phyloP scores from a whole-genome alignment of 208 protist genomes.

The Crithidia expoeki region DNA sequence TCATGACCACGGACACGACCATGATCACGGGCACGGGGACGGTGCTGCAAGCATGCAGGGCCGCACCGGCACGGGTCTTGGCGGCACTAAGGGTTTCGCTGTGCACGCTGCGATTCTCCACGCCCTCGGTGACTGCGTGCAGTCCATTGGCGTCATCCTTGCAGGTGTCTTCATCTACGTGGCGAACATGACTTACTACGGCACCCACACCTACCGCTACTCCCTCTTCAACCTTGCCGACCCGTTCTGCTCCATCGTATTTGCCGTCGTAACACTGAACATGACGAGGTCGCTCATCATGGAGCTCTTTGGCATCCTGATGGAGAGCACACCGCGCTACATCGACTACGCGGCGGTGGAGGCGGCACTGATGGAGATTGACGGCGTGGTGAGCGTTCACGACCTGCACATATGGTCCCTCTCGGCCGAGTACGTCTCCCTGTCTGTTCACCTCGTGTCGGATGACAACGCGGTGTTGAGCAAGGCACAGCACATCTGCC shows the following conservation, averaged over 20 bases:
- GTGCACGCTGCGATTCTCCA: constrained; percentile 89
- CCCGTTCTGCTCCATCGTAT: constrained; percentile 85
- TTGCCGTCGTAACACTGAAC: constrained; percentile 87
- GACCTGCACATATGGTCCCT: constrained; percentile 93
- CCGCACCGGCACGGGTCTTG: constrained; percentile 9
- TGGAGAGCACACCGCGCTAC: constrained; percentile 84
- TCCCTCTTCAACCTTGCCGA: constrained; percentile 89
- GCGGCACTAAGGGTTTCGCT: constrained; percentile 45
- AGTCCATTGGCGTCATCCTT: constrained; percentile 88
- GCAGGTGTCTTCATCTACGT: constrained; percentile 84
- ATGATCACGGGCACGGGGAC: constrained; percentile 42
- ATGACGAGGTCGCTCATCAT: constrained; percentile 76
- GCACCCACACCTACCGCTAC: constrained; percentile 46
- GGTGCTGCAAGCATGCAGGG: background rate
- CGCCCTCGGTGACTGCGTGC: constrained; percentile 90
- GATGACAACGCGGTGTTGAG: constrained; percentile 48
- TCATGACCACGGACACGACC: constrained; percentile 54
- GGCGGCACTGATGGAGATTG: constrained; percentile 51
- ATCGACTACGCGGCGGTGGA: constrained; percentile 66
- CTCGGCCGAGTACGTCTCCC: constrained; percentile 72
- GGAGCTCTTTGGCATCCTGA: constrained; percentile 86
- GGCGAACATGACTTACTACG: constrained; percentile 51
- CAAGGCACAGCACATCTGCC: constrained; percentile 68
- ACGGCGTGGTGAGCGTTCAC: constrained; percentile 80
- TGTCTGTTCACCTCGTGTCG: constrained; percentile 84